Evolutionary conservation across 1,139 yeast genomes (phyloP).

Genomic region (Arxiozyma telluris): DNA sequence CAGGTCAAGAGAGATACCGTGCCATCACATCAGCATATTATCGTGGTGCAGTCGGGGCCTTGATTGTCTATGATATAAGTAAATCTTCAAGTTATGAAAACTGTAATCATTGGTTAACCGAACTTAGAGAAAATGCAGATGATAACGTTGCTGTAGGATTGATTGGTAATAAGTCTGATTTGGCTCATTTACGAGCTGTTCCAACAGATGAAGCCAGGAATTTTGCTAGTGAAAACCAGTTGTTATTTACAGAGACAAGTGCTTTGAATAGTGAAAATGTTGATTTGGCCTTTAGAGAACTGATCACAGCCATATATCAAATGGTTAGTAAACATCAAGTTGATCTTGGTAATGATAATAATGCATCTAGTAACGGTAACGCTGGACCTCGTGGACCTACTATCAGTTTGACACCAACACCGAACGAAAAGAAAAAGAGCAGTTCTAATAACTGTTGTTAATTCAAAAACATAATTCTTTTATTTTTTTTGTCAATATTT

Average conservation of each 20-base stretch:
- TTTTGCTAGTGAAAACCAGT: slow-evolving; percentile 87
- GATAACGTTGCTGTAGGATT: slow-evolving; percentile 93
- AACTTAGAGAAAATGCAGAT: slow-evolving; percentile 93
- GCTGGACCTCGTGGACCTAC: slow-evolving; percentile 63
- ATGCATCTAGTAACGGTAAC: slow-evolving; percentile 14
- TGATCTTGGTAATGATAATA: slow-evolving; percentile 54
- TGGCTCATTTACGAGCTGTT: slow-evolving; percentile 91
- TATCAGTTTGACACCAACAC: slow-evolving; percentile 87
- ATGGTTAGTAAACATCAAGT: slow-evolving; percentile 82
- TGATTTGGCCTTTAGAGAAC: slow-evolving; percentile 86
- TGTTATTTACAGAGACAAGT: slow-evolving; percentile 93
- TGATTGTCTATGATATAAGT: slow-evolving; percentile 90
- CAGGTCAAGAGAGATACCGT: slow-evolving; percentile 97
- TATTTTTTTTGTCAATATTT: not conserved
- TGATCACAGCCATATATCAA: slow-evolving; percentile 85
- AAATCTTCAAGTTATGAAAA: slow-evolving; percentile 89
- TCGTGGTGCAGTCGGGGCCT: slow-evolving; percentile 97
- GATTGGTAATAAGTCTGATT: slow-evolving; percentile 93
- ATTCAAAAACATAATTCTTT: slow-evolving; percentile 3
- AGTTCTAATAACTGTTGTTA: slow-evolving; percentile 60
- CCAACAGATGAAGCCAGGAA: slow-evolving; percentile 96
- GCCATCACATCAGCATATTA: slow-evolving; percentile 97
- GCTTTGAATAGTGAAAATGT: slow-evolving; percentile 94
- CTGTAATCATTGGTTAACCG: slow-evolving; percentile 91
- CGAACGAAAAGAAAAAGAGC: slow-evolving; percentile 65